Evolutionary conservation across 495 filamentous ascomycete genomes (phyloP).

Genomic region (Podospora anserina): DNA sequence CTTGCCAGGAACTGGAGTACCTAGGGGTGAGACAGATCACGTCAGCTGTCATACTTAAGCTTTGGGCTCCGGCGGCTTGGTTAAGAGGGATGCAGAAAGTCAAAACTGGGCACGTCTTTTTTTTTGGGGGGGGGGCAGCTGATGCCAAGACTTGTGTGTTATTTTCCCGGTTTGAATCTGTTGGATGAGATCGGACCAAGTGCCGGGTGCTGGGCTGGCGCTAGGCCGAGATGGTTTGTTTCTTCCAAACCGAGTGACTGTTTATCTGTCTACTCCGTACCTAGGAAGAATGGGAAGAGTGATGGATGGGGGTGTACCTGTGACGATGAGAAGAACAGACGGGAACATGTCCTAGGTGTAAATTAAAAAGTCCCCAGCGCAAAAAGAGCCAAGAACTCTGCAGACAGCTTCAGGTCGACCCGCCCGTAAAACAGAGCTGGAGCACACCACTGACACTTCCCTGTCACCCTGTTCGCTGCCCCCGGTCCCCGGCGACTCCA

Average conservation of each 20-base stretch:
- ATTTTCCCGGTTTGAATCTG: conserved; percentile 2
- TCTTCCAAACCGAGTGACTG: not conserved
- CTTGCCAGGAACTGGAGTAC: not conserved
- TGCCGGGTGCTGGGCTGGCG: conserved; percentile 1
- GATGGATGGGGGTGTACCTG: not conserved
- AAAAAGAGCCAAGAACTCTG: too few species aligned
- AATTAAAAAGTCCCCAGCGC: not conserved
- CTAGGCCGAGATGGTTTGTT: not conserved
- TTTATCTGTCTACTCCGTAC: not conserved
- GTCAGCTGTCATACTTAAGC: not conserved
- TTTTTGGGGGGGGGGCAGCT: not conserved
- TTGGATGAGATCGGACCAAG: not conserved
- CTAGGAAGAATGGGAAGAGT: not conserved
- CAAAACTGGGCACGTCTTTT: not conserved
- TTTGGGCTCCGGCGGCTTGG: not conserved
- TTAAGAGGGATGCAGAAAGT: not conserved
- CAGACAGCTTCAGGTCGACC: not conserved
- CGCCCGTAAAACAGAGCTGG: not conserved
- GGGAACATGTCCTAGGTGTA: not conserved
- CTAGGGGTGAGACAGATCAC: not conserved
- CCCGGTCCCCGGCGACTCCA: conserved; percentile 20
- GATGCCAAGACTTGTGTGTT: conserved; percentile 3
- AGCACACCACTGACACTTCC: not conserved
- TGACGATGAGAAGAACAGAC: not conserved
- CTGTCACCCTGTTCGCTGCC: conserved; percentile 20